These are phyloP conservation scores for Celoporthe dispersa DNA, from an alignment of 2,329 filamentous ascomycete species.

Conservation along the genomic window DNA sequence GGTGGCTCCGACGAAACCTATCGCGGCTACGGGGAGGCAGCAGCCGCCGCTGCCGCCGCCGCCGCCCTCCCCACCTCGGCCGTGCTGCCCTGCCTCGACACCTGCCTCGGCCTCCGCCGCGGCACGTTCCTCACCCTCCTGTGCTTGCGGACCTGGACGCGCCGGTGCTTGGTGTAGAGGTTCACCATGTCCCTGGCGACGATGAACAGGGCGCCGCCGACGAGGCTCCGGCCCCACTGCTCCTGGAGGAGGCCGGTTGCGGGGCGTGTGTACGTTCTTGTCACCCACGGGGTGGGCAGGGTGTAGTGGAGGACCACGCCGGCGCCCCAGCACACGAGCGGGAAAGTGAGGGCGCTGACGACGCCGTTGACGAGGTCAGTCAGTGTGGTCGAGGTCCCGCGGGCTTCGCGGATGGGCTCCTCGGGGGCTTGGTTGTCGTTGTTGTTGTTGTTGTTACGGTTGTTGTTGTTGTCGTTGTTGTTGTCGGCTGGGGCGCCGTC, in stretches of 20 bases:
- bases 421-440: conserved; percentile 29
- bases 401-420: conserved; percentile 33
- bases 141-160: conserved; percentile 59
- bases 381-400: conserved; percentile 41
- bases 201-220: conserved; percentile 87
- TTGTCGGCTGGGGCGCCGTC: conserved; percentile 27
- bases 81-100: conserved; percentile 33
- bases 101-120: conserved; percentile 19
- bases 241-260: conserved; percentile 73
- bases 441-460: conserved; percentile 30
- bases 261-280: conserved; percentile 45
- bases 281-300: conserved; percentile 72
- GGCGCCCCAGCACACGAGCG: conserved; percentile 76
- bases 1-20: background rate
- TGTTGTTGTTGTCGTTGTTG: conserved; percentile 27
- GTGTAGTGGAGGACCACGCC: conserved; percentile 73
- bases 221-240: conserved; percentile 85
- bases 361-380: conserved; percentile 53
- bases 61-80: conserved; percentile 6
- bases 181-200: conserved; percentile 73
- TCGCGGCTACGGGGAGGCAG: background rate
- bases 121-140: conserved; percentile 58
- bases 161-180: conserved; percentile 67
- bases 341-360: conserved; percentile 71
- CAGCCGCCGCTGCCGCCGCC: background rate